Percentiles rank a stretch among this genome's conserved stretches.
phyloP scores from a whole-genome alignment of 441 rosid species.

The Syzygium syzygioides region DNA sequence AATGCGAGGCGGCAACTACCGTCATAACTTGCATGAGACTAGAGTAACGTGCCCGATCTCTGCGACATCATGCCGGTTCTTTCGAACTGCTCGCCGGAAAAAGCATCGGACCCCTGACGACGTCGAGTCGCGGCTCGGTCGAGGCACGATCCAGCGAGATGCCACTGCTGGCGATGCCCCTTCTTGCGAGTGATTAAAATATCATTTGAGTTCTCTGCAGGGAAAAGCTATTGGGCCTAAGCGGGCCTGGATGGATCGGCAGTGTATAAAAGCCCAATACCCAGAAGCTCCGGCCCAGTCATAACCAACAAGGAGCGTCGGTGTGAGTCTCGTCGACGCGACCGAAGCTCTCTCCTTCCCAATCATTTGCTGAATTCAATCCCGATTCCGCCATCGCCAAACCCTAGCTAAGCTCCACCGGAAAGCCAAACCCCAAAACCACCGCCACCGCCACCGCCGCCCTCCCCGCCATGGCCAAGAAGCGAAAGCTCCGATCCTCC shows the following conservation, averaged over 20 bases:
- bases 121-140: neutral
- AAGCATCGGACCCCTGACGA: neutral
- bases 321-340: neutral
- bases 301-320: neutral
- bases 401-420: neutral
- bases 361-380: neutral
- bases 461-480: slow-evolving; percentile 20
- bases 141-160: rapidly evolving
- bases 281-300: neutral
- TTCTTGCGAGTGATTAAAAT: neutral
- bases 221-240: neutral
- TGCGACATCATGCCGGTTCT: neutral
- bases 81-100: neutral
- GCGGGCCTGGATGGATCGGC: neutral
- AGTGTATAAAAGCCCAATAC: neutral
- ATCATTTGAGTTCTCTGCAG: neutral
- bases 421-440: neutral
- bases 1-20: neutral
- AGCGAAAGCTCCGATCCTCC: slow-evolving; percentile 22
- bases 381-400: neutral
- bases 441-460: neutral
- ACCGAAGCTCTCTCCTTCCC: neutral
- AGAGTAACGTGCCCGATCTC: neutral
- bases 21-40: neutral
- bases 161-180: no score